Evolutionary conservation across 345 rosid species (phyloP), one percentile per base, ranked within the genome.

Genomic region (Lagerstroemia speciosa): DNA sequence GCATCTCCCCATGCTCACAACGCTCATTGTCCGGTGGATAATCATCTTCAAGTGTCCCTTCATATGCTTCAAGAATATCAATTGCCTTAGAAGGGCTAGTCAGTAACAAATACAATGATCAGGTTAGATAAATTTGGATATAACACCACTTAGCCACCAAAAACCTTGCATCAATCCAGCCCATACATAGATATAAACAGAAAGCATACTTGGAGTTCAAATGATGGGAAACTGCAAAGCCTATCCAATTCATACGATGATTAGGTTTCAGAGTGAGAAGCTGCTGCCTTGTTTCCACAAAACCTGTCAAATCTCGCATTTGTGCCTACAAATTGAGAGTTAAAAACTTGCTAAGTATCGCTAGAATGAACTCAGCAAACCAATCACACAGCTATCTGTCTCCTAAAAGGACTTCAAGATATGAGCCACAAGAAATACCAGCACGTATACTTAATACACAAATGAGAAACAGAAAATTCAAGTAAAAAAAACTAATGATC

Each of bases 201-300:
- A 69, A 69, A 75, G 29, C 84, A 64, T 86, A 95, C 99, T 95
- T 85, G 29, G 86, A 75, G 76, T 92, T 86, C 72, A 95, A 79
- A 85, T 95, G 98, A 67, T 95, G 94, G 74, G 99, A 84, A 77
- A 95, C 99, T 37, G 97, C 92, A 87, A 95, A 95, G 62, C 99
- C 99, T 75, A 95, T 95, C 99, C 99, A 95, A 75, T 95, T 95
- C 98, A 92, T 88, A 67, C 98, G 97, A 68, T 90, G 99, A 82
- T 92, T 95, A 70, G 99, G 97, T 76, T 95, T 95, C 78, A 95
- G 73, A 64, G 93, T 87, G 77, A 94, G 78, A 70, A 95, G 97
- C 77, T 87, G 94, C 62, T 89, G 99, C 72, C 99, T 88, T 64
- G 99, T 95, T 84, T 92, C 94, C 72, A 95, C 97, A 83, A 95